Percentiles rank a stretch among this genome's conserved stretches.
phyloP scores from a whole-genome alignment of 202 grass and related monocot genomes.

The Schoenoplectus tabernaemontani region DNA sequence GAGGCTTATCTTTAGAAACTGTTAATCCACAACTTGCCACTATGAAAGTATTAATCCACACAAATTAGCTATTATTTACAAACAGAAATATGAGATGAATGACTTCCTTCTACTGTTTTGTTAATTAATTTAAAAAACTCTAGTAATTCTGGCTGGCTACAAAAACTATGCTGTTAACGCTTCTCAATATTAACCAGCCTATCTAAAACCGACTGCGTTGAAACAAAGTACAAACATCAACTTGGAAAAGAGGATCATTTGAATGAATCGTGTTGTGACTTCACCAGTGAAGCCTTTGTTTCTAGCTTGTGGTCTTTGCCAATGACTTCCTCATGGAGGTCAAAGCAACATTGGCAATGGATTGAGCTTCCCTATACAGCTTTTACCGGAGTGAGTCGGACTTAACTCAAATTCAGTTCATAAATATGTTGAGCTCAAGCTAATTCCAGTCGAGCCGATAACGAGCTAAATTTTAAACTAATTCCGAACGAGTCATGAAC shows the following conservation, averaged over 20 bases:
- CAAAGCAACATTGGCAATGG: slow-evolving; percentile 27
- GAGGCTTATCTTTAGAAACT: not conserved
- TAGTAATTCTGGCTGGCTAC: not conserved
- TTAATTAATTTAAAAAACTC: not conserved
- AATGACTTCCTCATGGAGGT: slow-evolving; percentile 29
- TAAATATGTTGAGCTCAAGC: too few relatives aligned
- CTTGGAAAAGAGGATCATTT: not conserved
- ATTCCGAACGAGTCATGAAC: too few relatives aligned
- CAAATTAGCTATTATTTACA: not conserved
- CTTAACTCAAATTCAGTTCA: slow-evolving; percentile 23
- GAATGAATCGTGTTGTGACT: not conserved
- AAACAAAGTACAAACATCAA: not conserved
- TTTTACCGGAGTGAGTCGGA: slow-evolving; percentile 36
- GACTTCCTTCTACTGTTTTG: too few relatives aligned
- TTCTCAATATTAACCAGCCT: not conserved
- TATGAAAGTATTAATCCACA: not conserved
- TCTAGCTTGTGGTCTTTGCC: slow-evolving; percentile 5
- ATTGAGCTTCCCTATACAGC: slow-evolving; percentile 40
- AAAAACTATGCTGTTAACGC: not conserved
- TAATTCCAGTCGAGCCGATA: too few relatives aligned
- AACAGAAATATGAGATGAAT: not conserved
- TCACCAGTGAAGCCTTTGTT: too few relatives aligned
- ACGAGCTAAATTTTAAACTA: too few relatives aligned
- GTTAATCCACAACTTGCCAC: not conserved
- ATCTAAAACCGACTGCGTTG: not conserved